phyloP scores from a whole-genome alignment of 2,329 filamentous ascomycete species.

The Decorospora gaudefroyi region DNA sequence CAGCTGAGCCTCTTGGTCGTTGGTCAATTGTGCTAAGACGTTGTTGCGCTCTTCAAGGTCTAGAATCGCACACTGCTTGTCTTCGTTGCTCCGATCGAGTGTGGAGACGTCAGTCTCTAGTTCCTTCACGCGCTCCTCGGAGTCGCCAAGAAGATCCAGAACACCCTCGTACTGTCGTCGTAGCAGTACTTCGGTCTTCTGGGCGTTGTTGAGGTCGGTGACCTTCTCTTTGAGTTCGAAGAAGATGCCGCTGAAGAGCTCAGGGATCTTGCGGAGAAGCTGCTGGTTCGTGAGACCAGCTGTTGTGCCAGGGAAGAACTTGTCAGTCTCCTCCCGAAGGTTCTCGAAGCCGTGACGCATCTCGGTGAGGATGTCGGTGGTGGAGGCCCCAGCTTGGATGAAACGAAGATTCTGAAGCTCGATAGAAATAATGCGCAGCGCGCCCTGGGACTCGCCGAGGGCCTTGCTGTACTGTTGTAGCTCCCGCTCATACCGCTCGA shows the following conservation, averaged over 20 bases:
- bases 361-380: conserved; percentile 45
- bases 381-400: conserved; percentile 38
- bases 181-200: conserved; percentile 47
- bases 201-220: conserved; percentile 33
- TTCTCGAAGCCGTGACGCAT: conserved; percentile 51
- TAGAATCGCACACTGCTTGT: conserved; percentile 45
- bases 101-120: conserved; percentile 46
- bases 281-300: conserved; percentile 47
- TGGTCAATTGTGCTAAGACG: conserved; percentile 33
- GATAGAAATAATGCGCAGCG: conserved; percentile 50
- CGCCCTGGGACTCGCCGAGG: conserved; percentile 48
- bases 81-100: conserved; percentile 46
- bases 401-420: conserved; percentile 53
- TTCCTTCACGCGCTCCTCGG: conserved; percentile 42
- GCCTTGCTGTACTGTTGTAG: conserved; percentile 47
- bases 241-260: conserved; percentile 48
- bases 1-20: conserved; percentile 45
- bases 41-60: conserved; percentile 45
- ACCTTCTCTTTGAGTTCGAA: conserved; percentile 42
- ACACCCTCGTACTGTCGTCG: conserved; percentile 41
- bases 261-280: conserved; percentile 46
- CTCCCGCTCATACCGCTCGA: conserved; percentile 47
- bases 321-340: conserved; percentile 49
- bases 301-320: conserved; percentile 48
- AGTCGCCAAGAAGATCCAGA: conserved; percentile 36